Evolutionary conservation across 2,329 filamentous ascomycete species (phyloP), one percentile per base, ranked within the genome.

Genomic region (Zasmidium angulare): DNA sequence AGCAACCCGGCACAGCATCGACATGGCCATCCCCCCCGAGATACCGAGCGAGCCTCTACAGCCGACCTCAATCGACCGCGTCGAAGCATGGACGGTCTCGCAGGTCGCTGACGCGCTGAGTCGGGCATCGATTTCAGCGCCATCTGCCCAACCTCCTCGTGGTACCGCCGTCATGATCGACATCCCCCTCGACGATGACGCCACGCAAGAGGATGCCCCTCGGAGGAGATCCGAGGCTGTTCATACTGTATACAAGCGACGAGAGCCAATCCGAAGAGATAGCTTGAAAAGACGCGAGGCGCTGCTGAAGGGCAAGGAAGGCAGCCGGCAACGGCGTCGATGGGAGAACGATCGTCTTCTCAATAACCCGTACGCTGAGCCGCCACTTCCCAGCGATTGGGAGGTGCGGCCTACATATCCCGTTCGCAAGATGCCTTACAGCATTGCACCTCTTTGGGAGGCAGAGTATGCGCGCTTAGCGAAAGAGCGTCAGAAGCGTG

Each of bases 271-370:
- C 49, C 79, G 83, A 31, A 82, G 85, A 53, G 86, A 89, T 68
- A 87, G 84, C 67, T 68, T 85, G 69, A 86, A 85, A 70, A 77
- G 84, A 53, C 86, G 93, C 19, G 91, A 96, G 65, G 85, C 87
- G 1, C 72, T 96, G 54, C 80, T 95, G 29, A 96, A 92, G 78
- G 93, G 93, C 58, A 96, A 96, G 67, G 92, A 97, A 75, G 93
- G 93, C 31, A 93, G 86, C 68, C 85, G 93, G 36, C 87, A 93
- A 69, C 83, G 93, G 52, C 88, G 93, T 68, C 84, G 93, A 57
- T 98, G 93, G 92, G 95, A 99, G 80, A 99, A 98, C 75, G 93
- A 96, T 77, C 91, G 86, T 65, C 86, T 98, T 63, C 79, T 96
- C 58, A 85, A 87, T 75, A 95, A 98, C 61, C 95, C 95, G 19